Base-by-base conservation (phyloP, 352 stramenopile genomes). In the Lagenidium giganteum region DNA sequence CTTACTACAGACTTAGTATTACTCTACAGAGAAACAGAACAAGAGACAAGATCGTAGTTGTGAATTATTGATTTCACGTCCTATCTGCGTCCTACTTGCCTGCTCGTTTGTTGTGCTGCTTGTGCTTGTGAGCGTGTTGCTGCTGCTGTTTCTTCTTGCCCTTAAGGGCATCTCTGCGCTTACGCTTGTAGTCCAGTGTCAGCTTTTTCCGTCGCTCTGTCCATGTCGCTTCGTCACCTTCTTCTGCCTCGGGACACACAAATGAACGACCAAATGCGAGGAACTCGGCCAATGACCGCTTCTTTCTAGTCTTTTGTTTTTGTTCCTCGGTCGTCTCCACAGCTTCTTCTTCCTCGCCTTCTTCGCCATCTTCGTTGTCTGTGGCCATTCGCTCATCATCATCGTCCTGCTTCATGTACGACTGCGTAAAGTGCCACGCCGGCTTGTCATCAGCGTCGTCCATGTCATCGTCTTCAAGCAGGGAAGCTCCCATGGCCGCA, bases 111-210 rank as follows among this genome's bases (percentile, higher is more conserved):
- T 66, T 70, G 27, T 80, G 67, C 34, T 71, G 59, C 54, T 69
- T 69, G 38, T 53, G 48, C 24, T 50, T 44, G 42, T 62, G 49
- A 17, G 38, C 46, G 21, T 54, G 51, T 13, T 43, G 52, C 42
- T 84, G 77, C 50, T 77, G 74, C 29, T 76, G 59, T 34, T 80
- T 74, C 55, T 92, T 92, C 46, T 83, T 83, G 42, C 57, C 68
- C 57, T 87, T 86, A 40, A 85, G 54, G 28, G 79, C 69, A 37
- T 88, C 73, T 24, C 77, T 74, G 14, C 77, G 73, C 61, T 92
- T 92, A 43, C 79, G 76, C 30, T 87, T 87, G 52, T 81, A 92
- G 51, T 92, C 79, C 16, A 86, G 47, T 45, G 79, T 88, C 29
- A 89, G 64, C 36, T 82, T 87, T 56, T 82, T 86, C 29, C 76